Evolutionary conservation across 1,284 basidiomycete species (phyloP).

Genomic region (Coriolopsis trogii): DNA sequence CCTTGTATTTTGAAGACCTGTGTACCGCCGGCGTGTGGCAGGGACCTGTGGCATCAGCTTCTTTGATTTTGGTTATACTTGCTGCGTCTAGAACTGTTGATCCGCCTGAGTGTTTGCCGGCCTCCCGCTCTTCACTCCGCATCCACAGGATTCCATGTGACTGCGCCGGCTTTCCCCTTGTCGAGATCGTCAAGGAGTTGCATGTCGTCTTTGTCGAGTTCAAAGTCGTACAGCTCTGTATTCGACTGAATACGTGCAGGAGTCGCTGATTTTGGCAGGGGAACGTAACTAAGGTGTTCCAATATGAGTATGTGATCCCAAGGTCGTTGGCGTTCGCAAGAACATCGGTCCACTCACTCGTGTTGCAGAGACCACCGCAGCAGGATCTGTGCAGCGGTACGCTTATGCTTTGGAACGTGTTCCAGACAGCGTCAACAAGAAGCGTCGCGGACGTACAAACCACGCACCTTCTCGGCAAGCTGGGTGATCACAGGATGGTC

Average conservation of each 20-base stretch:
- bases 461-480: conserved; percentile 48
- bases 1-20: background rate
- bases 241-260: conserved; percentile 56
- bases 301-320: background rate
- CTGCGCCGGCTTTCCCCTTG: conserved; percentile 46
- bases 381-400: conserved; percentile 60
- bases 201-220: conserved; percentile 54
- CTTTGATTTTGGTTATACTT: background rate
- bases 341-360: conserved; percentile 25
- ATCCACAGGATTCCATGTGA: conserved; percentile 56
- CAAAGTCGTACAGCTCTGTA: conserved; percentile 55
- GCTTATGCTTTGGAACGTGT: conserved; percentile 43
- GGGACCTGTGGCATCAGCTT: background rate
- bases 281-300: conserved; percentile 42
- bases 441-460: background rate
- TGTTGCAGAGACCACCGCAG: conserved; percentile 72
- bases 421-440: background rate
- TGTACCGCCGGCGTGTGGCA: background rate
- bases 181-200: conserved; percentile 49
- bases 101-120: too few species aligned
- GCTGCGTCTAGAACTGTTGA: background rate
- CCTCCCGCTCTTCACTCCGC: conserved; percentile 31
- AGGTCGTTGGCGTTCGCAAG: background rate
- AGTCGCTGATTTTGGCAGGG: conserved; percentile 58
- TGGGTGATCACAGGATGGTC: conserved; percentile 43